Conservation (phyloP, 2,329 filamentous ascomycete genomes). For the Fusarium devonianum region DNA sequence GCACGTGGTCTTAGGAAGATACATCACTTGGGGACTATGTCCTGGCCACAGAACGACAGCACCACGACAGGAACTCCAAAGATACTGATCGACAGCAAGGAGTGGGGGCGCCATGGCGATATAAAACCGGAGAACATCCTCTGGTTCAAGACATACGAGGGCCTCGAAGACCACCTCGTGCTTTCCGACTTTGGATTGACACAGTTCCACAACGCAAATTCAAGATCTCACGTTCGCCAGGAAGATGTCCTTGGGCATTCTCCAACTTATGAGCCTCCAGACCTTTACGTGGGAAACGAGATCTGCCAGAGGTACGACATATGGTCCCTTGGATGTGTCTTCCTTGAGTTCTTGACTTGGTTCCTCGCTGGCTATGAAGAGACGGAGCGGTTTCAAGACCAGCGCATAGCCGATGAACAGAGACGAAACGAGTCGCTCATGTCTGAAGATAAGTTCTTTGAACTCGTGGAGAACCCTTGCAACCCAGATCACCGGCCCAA, state of each 20-base stretch:
- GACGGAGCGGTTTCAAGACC: no score
- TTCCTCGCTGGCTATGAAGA: slow-evolving; percentile 2
- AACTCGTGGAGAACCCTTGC: no score
- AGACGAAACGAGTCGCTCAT: no score
- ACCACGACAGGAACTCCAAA: not conserved
- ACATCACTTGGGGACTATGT: not conserved
- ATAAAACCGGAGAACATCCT: slow-evolving; percentile 17
- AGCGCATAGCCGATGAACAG: no score
- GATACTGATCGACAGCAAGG: not conserved
- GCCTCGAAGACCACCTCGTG: not conserved
- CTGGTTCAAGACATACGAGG: slow-evolving; percentile 5
- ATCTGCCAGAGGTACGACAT: slow-evolving; percentile 12
- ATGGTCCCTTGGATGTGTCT: slow-evolving; percentile 10
- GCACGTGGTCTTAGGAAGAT: not conserved
- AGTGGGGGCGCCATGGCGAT: slow-evolving; percentile 13
- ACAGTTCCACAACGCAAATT: slow-evolving; percentile 1
- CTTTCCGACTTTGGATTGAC: slow-evolving; percentile 19
- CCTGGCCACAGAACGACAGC: not conserved
- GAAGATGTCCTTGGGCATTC: not conserved
- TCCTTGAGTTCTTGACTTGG: slow-evolving; percentile 14
- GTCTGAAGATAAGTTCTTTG: no score
- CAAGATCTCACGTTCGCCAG: not conserved
- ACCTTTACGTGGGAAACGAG: not conserved
- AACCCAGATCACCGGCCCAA: no score
- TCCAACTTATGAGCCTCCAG: slow-evolving; percentile 3